phyloP scores from a whole-genome alignment of 2,329 filamentous ascomycete genomes.

The Alternaria dauci region DNA sequence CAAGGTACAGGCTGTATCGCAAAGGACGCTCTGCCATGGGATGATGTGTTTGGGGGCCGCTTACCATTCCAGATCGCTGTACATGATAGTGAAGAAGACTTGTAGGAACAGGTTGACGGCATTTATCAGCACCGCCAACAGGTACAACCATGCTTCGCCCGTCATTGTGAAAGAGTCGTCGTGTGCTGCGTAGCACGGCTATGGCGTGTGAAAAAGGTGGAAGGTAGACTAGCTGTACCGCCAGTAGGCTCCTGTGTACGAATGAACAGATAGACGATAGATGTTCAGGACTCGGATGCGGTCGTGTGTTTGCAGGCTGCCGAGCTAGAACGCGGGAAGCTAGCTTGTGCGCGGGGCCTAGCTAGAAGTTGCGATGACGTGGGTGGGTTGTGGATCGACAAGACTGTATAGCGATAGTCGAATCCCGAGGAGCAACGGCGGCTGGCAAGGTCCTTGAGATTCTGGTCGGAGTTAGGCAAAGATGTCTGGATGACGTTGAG shows the following conservation, averaged over 20 bases:
- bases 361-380: conserved; percentile 35
- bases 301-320: conserved; percentile 48
- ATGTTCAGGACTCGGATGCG: conserved; percentile 34
- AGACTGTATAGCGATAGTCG: conserved; percentile 11
- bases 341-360: conserved; percentile 45
- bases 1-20: conserved; percentile 2
- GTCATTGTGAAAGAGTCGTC: conserved; percentile 72
- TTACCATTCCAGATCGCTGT: conserved; percentile 98
- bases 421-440: conserved; percentile 7
- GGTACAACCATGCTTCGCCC: conserved; percentile 97
- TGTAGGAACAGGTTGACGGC: conserved; percentile 99
- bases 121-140: conserved; percentile 98
- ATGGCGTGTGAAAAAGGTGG: conserved; percentile 17
- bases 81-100: conserved; percentile 99
- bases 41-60: conserved; percentile 50
- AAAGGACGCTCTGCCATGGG: neutral
- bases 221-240: conserved; percentile 19
- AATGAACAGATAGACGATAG: conserved; percentile 21
- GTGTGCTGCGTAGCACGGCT: conserved; percentile 36
- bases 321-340: conserved; percentile 45
- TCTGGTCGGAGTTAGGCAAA: conserved; percentile 31
- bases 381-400: conserved; percentile 6
- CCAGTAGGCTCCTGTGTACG: conserved; percentile 21
- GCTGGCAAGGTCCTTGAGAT: conserved; percentile 18
- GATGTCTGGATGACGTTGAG: conserved; percentile 48